Base-by-base conservation (phyloP, 2,329 filamentous ascomycete species). In the Diaporthe sp. region DNA sequence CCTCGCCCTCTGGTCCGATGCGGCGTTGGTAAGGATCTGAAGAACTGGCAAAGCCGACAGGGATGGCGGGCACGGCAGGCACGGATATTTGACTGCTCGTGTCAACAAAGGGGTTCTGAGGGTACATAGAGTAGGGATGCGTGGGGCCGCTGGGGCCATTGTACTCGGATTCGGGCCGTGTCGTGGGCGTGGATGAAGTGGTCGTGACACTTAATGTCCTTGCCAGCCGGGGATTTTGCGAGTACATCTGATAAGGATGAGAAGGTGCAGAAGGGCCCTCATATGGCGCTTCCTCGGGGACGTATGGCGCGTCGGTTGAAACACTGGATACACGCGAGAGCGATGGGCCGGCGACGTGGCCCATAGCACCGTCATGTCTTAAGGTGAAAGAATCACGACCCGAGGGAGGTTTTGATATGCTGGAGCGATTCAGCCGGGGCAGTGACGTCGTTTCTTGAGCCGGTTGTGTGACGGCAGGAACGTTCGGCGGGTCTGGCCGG, bases 121-220 rank as follows among this genome's bases (percentile, higher is more conserved):
- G 90, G 80, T 98, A 98, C 88, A 98, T 91, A 55, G 89, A 91
- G 82, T 98, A 98, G 0, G 95, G 95, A 81, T 98, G 95, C 76
- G 94, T 91, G 12, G 95, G 95, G 3, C 91, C 91, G 68, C 88
- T 90, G 17, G 90, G 87, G 25, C 91, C 90, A 15, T 87, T 87
- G 79, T 93, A 91, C 4, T 92, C 89, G 78, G 79, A 81, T 34
- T 84, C 82, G 0, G 82, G 81, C 8, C 76, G 70, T 53, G 79
- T 77, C 7, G 79, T 77, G 22, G 84, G 81, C 2, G 80, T 77
- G 9, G 82, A 81, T 85, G 88, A 81, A 89, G 88, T 84, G 20
- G 89, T 88, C 34, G 89, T 90, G 60, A 90, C 86, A 17, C 94
- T 95, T 10, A 94, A 92, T 20, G 92, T 90, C 28, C 94, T 95